These are phyloP conservation scores for Solanum aculeatissimum DNA, from an alignment of 305 asterid species.

Conservation along the genomic window DNA sequence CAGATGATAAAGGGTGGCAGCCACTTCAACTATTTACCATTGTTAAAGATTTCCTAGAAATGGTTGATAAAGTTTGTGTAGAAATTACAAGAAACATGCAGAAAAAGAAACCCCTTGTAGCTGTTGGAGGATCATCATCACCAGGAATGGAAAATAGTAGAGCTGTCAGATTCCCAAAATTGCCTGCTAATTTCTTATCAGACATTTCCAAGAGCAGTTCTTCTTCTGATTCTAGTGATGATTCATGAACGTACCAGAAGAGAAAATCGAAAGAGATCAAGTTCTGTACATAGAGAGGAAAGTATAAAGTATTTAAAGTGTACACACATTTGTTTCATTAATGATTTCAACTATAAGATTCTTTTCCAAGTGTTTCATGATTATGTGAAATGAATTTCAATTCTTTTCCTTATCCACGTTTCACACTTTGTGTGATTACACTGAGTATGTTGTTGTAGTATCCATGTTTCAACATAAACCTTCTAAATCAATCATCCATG, in stretches of 20 bases:
- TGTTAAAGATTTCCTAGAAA: conserved; percentile 60
- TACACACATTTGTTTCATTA: not conserved
- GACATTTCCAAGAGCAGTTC: conserved; percentile 34
- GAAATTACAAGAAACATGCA: conserved; percentile 70
- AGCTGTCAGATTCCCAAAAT: conserved; percentile 68
- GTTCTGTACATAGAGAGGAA: conserved; percentile 6
- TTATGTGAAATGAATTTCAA: not conserved
- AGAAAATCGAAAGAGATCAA: not conserved
- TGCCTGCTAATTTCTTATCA: conserved; percentile 77
- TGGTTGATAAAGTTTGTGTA: conserved; percentile 88
- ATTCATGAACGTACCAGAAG: not conserved
- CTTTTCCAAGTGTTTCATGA: not conserved
- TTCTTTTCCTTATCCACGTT: not conserved
- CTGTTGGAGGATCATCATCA: conserved; percentile 30
- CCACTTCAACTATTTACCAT: conserved; percentile 55
- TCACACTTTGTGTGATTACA: not conserved
- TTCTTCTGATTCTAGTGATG: conserved; percentile 10
- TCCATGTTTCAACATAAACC: not conserved
- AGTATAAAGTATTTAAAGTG: not conserved
- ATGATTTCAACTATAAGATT: not conserved
- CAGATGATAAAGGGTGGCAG: conserved; percentile 41
- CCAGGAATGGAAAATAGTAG: conserved; percentile 37
- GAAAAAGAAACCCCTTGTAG: conserved; percentile 37
- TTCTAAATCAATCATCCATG: not conserved
- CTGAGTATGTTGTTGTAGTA: not conserved